Percentiles rank a stretch among this genome's conserved stretches.
phyloP scores from a whole-genome alignment of 2,329 filamentous ascomycete species.

The Elsinoe ampelina region DNA sequence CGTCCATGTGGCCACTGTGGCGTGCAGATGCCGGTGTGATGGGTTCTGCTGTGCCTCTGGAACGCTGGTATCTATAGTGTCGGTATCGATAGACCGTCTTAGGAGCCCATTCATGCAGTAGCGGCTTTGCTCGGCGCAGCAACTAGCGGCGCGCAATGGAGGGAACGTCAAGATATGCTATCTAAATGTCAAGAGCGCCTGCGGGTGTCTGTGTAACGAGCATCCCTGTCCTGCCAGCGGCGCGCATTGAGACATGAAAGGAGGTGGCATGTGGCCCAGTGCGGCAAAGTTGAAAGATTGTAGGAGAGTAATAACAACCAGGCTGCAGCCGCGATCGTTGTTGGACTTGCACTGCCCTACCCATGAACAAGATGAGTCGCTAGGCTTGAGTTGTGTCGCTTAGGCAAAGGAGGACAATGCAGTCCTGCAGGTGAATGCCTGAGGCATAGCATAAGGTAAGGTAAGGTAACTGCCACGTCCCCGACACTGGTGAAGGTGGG shows the following conservation, averaged over 20 bases:
- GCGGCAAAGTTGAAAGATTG: background rate
- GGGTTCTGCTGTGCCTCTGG: background rate
- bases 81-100: background rate
- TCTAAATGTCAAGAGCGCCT: background rate
- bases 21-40: background rate
- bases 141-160: background rate
- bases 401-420: background rate
- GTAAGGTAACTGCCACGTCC: no score
- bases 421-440: background rate
- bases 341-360: background rate
- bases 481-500: background rate
- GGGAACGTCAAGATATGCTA: background rate
- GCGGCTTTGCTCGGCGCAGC: background rate
- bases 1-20: conserved; percentile 2
- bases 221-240: background rate
- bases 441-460: no score
- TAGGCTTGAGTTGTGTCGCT: background rate
- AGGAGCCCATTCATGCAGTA: background rate
- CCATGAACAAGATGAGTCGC: background rate
- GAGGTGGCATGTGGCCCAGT: background rate
- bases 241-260: background rate
- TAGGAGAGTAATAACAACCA: background rate
- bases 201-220: no score
- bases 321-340: background rate
- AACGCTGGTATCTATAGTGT: background rate